These are phyloP conservation scores for Eucalyptus microcorys DNA, from an alignment of 345 rosid species.

Conservation along the genomic window DNA sequence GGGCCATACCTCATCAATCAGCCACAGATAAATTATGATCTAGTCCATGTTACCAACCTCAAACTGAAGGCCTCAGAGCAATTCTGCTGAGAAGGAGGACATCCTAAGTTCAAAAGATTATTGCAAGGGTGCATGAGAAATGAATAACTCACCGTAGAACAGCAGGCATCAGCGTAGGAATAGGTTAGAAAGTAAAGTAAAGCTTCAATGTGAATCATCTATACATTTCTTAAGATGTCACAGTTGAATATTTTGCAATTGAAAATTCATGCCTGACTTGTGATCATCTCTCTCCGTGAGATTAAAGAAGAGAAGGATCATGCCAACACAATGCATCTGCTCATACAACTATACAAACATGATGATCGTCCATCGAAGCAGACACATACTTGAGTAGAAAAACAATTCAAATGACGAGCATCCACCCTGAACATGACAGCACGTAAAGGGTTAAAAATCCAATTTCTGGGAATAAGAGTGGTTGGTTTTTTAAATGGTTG, in stretches of 20 bases:
- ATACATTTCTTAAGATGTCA: not conserved
- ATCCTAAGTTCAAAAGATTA: too few relatives aligned
- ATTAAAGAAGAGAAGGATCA: not conserved
- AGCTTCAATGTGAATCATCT: not conserved
- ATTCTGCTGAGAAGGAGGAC: not conserved
- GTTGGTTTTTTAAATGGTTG: not conserved
- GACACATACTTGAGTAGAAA: not conserved
- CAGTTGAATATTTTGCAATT: not conserved
- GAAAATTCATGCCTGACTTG: not conserved
- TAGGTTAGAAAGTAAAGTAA: not conserved
- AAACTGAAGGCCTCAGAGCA: slow-evolving; percentile 26
- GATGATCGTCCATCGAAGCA: not conserved
- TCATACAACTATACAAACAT: not conserved
- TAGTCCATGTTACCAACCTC: slow-evolving; percentile 15
- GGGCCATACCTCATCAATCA: not conserved
- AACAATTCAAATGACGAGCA: not conserved
- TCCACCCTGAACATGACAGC: not conserved
- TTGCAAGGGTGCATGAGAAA: not conserved
- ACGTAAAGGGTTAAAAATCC: not conserved
- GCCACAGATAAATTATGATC: not conserved
- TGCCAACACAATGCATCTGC: not conserved
- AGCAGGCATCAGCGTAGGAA: not conserved
- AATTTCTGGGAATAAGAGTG: not conserved
- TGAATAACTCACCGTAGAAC: accelerated
- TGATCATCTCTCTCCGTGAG: not conserved